These are phyloP conservation scores for Rubia tinctorum DNA, from an alignment of 305 asterid genomes.

Conservation along the genomic window DNA sequence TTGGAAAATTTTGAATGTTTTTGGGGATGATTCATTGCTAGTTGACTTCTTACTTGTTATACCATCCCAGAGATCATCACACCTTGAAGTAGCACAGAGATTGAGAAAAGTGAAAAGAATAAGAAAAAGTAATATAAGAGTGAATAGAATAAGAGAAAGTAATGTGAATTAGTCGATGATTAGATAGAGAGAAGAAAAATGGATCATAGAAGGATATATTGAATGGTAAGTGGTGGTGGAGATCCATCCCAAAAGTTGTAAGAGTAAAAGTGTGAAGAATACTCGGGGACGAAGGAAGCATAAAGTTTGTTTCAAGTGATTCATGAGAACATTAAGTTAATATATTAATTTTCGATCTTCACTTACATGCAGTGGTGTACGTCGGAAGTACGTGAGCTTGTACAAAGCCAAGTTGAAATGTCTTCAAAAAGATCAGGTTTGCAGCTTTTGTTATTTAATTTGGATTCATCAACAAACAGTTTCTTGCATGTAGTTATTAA, in stretches of 20 bases:
- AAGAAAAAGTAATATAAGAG: neutral
- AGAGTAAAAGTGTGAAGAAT: neutral
- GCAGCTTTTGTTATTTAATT: constrained; percentile 19
- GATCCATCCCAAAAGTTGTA: neutral
- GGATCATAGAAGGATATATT: neutral
- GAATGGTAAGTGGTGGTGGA: neutral
- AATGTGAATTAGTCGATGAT: neutral
- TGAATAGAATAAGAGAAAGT: neutral
- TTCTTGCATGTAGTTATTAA: neutral
- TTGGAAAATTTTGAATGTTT: neutral
- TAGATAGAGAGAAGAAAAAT: neutral
- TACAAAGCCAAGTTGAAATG: constrained; percentile 83
- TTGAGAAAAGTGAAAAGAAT: neutral
- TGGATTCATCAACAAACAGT: neutral
- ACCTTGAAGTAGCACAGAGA: neutral
- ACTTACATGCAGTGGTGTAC: constrained; percentile 50
- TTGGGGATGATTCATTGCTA: neutral
- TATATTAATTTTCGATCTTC: neutral
- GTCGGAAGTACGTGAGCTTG: constrained; percentile 76
- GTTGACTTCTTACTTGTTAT: neutral
- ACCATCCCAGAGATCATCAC: no score
- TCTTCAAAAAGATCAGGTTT: constrained; percentile 81
- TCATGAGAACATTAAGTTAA: neutral
- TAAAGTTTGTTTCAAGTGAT: neutral
- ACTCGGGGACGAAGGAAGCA: neutral